phyloP scores from a whole-genome alignment of 2,329 filamentous ascomycete genomes.

The Colletotrichum eremochloae region DNA sequence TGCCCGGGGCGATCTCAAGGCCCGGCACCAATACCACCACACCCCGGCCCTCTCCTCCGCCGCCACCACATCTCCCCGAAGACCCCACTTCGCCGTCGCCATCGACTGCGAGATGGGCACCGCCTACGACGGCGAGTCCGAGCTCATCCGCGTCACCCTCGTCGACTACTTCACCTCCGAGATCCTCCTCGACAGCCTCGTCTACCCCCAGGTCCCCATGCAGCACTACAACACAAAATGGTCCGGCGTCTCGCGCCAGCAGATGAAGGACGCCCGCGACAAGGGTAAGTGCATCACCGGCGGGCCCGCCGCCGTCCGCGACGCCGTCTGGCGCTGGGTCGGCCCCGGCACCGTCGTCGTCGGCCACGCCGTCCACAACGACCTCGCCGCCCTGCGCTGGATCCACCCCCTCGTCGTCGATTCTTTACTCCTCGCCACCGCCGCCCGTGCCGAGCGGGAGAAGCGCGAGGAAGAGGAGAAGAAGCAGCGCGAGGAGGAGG shows the following conservation, averaged over 20 bases:
- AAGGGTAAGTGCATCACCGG: conserved; percentile 51
- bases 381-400: conserved; percentile 62
- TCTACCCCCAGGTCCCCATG: conserved; percentile 61
- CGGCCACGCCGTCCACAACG: conserved; percentile 58
- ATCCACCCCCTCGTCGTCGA: conserved; percentile 61
- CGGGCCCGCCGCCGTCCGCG: conserved; percentile 58
- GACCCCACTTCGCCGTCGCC: conserved; percentile 52
- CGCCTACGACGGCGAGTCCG: conserved; percentile 57
- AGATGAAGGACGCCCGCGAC: conserved; percentile 54
- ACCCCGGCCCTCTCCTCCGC: conserved; percentile 16
- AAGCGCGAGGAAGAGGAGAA: conserved; percentile 35
- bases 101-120: conserved; percentile 71
- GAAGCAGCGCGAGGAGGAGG: conserved; percentile 39
- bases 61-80: neutral
- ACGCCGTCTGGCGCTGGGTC: conserved; percentile 59
- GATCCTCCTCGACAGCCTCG: conserved; percentile 64
- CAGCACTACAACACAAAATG: conserved; percentile 63
- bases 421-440: conserved; percentile 54
- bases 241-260: conserved; percentile 60
- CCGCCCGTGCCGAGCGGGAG: conserved; percentile 33
- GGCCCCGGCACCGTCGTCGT: conserved; percentile 62
- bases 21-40: conserved; percentile 32
- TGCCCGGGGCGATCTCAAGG: conserved; percentile 44
- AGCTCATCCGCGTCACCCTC: conserved; percentile 65
- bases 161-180: conserved; percentile 65